phyloP scores from a whole-genome alignment of 1,139 yeast species.

The Candida sanyaensis region DNA sequence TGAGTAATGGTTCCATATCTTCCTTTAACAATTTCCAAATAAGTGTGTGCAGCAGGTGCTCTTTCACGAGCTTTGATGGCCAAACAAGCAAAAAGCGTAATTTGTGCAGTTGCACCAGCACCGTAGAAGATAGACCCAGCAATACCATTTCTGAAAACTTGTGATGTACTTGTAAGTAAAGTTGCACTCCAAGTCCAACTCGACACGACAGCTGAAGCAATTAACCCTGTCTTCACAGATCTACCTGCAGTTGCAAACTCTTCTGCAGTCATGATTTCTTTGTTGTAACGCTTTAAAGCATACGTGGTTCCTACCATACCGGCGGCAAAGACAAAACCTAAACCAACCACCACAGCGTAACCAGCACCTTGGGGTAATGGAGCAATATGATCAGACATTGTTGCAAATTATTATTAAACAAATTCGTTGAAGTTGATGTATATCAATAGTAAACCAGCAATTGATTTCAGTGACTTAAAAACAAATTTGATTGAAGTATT shows the following conservation, averaged over 20 bases:
- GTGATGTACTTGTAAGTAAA: constrained; percentile 72
- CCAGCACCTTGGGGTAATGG: constrained; percentile 74
- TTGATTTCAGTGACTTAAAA: background rate
- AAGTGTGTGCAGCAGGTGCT: constrained; percentile 61
- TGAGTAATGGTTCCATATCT: constrained; percentile 65
- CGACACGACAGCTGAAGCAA: constrained; percentile 84
- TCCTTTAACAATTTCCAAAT: constrained; percentile 53
- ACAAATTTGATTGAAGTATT: too few species aligned
- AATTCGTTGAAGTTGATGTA: too few species aligned
- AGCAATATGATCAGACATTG: constrained; percentile 9
- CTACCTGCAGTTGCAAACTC: constrained; percentile 90
- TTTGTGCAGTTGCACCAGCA: constrained; percentile 57
- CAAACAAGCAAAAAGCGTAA: constrained; percentile 50
- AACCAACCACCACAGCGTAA: constrained; percentile 87
- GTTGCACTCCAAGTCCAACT: constrained; percentile 98
- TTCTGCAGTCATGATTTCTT: constrained; percentile 84
- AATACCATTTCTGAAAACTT: constrained; percentile 76
- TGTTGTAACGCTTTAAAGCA: constrained; percentile 70
- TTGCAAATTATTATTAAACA: background rate
- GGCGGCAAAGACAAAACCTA: constrained; percentile 77
- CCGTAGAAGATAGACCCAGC: constrained; percentile 56
- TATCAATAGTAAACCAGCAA: background rate
- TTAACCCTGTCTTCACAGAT: constrained; percentile 76
- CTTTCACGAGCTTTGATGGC: constrained; percentile 59
- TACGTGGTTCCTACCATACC: constrained; percentile 79